A percentile compares a stretch with the other conserved stretches of the same genome.
Conservation (phyloP, 768 basidiomycete genomes). For the Phaffia australis region DNA sequence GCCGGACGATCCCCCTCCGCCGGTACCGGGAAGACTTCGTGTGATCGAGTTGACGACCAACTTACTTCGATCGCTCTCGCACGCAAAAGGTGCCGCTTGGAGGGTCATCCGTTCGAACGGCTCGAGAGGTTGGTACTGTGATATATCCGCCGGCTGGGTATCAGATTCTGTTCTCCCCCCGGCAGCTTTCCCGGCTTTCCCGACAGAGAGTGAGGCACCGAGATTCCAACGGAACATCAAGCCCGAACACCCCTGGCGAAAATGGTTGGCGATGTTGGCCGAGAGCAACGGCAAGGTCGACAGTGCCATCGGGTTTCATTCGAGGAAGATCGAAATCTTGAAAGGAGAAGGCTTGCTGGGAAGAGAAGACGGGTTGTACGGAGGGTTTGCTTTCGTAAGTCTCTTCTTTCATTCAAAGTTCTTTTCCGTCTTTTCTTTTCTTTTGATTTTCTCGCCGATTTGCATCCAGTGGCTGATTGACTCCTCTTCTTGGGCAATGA, state of each 20-base stretch:
- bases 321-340: constrained; percentile 92
- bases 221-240: constrained; percentile 46
- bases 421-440: constrained; percentile 43
- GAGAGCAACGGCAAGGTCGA: constrained; percentile 79
- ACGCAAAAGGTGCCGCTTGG: constrained; percentile 65
- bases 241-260: constrained; percentile 54
- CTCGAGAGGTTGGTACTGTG: constrained; percentile 88
- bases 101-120: constrained; percentile 83
- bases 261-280: constrained; percentile 60
- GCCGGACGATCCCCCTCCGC: constrained; percentile 37
- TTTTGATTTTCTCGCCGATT: too few species aligned
- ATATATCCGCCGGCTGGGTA: constrained; percentile 69
- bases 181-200: constrained; percentile 29
- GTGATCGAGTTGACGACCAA: constrained; percentile 73
- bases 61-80: constrained; percentile 51
- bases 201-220: constrained; percentile 4
- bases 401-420: too few species aligned
- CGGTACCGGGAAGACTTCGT: constrained; percentile 59
- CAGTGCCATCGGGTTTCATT: constrained; percentile 88
- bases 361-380: constrained; percentile 84
- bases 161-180: constrained; percentile 40
- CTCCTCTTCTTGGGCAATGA: too few species aligned
- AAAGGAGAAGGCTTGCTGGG: constrained; percentile 85
- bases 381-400: constrained; percentile 70
- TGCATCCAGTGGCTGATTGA: too few species aligned